Base-by-base conservation (phyloP, 345 rosid genomes). In the Odontarrhena argentea region DNA sequence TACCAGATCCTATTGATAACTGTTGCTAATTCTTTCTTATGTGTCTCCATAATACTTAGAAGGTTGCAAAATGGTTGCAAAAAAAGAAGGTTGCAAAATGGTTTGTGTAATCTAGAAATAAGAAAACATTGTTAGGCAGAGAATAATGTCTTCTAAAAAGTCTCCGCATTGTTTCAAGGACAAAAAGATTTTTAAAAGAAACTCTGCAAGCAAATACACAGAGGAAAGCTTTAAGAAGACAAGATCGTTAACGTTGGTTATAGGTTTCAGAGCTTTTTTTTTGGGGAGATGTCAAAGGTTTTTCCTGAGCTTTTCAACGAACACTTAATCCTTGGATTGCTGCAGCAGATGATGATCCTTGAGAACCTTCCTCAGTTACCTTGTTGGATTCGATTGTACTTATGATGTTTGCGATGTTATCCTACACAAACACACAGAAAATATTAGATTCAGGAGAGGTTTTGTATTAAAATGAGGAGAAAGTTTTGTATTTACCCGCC, bases 381-480 rank as follows among this genome's bases (percentile, higher is more conserved):
- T 95, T 89, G 83, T 85, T 91, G 1, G 96, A 86, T 74, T 89
- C 90, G 58, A 91, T 84, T 74, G 99, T 87, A 75, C 60, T 83
- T 68, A 95, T 87, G 60, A 89, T 83, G 64, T 71, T 84, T 9
- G 79, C 68, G 76, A 95, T 74, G 73, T 91, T 87, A 13, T 78
- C 89, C 99, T 91, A 79, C 58, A 70, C 68, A 67, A 75, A 44
- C 7, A 26, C 25, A 47, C 37, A 18, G 18, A 63, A 18, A 11
- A 18, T 12, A 34, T 49, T 60, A 53, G 59, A 45, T 40, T 75
- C 51, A 5, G 28, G 47, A 46, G 14, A 52, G 42, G 28, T 8
- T 44, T 41, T 41, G 50, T 24, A 30, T 26, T 3, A 30, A 67
- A 13, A 43, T 28, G 12, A 28, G 14, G 12, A n/a, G 28, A 42